Percentiles rank a stretch among this genome's conserved stretches.
phyloP scores from a whole-genome alignment of 768 basidiomycete genomes.

The Boletales sp. region DNA sequence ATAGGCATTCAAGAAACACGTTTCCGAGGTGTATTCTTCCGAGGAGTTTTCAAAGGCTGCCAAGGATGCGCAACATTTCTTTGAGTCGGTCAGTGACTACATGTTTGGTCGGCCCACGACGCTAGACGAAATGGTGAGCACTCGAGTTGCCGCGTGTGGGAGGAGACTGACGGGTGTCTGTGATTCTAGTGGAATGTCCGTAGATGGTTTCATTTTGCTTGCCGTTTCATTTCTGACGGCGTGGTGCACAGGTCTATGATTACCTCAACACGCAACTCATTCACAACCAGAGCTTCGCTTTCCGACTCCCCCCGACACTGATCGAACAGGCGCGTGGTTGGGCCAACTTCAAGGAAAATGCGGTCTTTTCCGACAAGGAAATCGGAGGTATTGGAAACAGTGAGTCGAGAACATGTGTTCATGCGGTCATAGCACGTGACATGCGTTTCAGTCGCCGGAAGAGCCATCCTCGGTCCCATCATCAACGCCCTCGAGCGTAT shows the following conservation, averaged over 20 bases:
- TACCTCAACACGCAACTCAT: constrained; percentile 72
- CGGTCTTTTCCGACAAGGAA: constrained; percentile 62
- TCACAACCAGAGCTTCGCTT: constrained; percentile 80
- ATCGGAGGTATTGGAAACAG: constrained; percentile 74
- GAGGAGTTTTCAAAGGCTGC: constrained; percentile 58
- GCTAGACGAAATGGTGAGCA: constrained; percentile 61
- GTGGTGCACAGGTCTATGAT: constrained; percentile 57
- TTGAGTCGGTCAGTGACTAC: constrained; percentile 60
- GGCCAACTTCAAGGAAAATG: constrained; percentile 75
- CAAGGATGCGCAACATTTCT: constrained; percentile 59
- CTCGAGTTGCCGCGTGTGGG: background rate
- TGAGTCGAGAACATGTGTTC: constrained; percentile 30
- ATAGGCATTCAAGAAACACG: constrained; percentile 65
- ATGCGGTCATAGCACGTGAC: background rate
- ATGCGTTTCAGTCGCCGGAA: constrained; percentile 64
- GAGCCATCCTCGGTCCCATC: constrained; percentile 70
- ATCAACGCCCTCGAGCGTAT: constrained; percentile 71
- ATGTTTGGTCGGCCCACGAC: constrained; percentile 62
- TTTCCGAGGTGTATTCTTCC: constrained; percentile 58
- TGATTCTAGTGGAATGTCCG: constrained; percentile 67
- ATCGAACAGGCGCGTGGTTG: constrained; percentile 69
- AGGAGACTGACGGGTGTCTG: constrained; percentile 11
- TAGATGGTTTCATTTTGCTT: constrained; percentile 1
- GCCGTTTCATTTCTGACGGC: constrained; percentile 10
- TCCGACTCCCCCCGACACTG: constrained; percentile 69